These are phyloP conservation scores for Diaporthe batatas DNA, from an alignment of 2,329 filamentous ascomycete species.

Conservation along the genomic window DNA sequence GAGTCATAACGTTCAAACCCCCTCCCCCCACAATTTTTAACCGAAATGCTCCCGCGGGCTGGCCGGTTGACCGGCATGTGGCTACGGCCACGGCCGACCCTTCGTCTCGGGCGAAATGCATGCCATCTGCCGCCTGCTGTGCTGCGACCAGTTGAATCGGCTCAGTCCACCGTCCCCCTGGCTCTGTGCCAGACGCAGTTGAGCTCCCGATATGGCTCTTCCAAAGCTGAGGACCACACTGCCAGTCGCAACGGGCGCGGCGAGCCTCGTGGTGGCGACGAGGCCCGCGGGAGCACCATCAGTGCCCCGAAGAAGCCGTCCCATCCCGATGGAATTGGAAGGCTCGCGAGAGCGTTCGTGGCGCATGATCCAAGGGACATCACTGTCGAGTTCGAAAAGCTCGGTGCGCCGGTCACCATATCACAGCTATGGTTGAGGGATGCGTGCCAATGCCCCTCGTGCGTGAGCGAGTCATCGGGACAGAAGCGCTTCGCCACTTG, in stretches of 20 bases:
- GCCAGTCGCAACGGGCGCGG: background rate
- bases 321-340: background rate
- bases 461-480: constrained; percentile 68
- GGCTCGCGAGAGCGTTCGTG: background rate
- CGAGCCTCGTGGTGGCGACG: no score
- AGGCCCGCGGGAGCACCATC: background rate
- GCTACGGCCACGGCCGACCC: constrained; percentile 20
- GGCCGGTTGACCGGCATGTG: constrained; percentile 12
- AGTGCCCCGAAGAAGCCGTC: background rate
- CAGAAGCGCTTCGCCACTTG: constrained; percentile 66
- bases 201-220: background rate
- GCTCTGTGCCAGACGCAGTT: background rate
- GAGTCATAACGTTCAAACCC: background rate
- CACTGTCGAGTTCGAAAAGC: background rate
- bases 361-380: background rate
- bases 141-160: background rate
- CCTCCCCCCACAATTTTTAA: background rate
- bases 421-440: constrained; percentile 61
- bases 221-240: background rate
- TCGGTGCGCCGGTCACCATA: background rate
- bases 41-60: background rate
- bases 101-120: background rate
- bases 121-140: background rate
- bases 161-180: background rate
- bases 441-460: constrained; percentile 64